Evolutionary conservation across 768 basidiomycete species (phyloP), one percentile per base, ranked within the genome.

Genomic region (Suillus weaverae): DNA sequence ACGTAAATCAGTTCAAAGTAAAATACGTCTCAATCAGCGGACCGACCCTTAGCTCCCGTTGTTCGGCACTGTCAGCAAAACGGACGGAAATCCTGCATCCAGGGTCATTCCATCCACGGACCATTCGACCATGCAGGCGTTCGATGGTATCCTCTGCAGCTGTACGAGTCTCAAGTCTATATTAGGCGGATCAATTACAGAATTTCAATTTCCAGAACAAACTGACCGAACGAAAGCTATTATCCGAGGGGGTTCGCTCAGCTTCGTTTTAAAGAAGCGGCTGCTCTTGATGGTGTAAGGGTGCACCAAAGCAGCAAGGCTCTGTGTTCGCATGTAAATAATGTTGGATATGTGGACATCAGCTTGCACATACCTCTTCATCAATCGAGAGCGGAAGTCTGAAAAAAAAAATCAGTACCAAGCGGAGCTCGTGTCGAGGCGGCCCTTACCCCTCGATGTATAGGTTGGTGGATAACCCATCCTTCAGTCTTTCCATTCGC

Each of bases 111-210:
- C 86, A 89, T 13, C 92, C 92, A 48, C 90, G 82, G 9, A 94
- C 89, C 85, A 91, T 87, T 10, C 89, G 82, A 7, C 92, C 92
- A 72, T 94, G 91, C 35, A 94, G 80, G 35, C 88, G 84, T 65
- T 92, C 89, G 48, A 92, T 86, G 62, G 90, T 83, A 63, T 93
- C 90, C 70, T 92, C 89, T 3, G 91, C 92, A 0, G 90, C 91
- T 0, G 68, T 36, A 20, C 91, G 87, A 20, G 84, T 87, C 69
- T 93, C 91, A 32, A 94, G 79, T 55, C 92, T 93, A 69, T 10
- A 44, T 11, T 5, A 22, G 38, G 22, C 32, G 2, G 16, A 32
- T 60, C 22, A 65, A 60, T 33, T 54, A 1, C 32, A 51, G 8
- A 22, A 20, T 22, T 39, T 18, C 13, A 2, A 56, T 6, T 10